These are phyloP conservation scores for Microcos paniculata DNA, from an alignment of 345 rosid genomes.

Conservation along the genomic window DNA sequence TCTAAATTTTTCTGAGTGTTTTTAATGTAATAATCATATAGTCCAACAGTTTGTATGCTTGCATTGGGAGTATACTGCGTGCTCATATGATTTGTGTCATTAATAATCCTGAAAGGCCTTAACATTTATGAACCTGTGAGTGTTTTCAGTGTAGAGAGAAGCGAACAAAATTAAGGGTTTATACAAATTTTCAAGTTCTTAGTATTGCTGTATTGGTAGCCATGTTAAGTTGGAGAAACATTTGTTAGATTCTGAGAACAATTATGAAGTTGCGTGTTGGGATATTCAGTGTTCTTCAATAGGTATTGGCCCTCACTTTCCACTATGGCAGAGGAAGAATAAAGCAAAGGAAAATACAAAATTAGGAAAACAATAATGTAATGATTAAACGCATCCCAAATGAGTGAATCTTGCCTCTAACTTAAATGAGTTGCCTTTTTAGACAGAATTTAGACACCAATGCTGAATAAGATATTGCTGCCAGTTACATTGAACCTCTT, in stretches of 20 bases:
- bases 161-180: not conserved
- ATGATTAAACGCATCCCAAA: not conserved
- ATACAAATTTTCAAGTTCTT: not conserved
- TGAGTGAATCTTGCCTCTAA: not conserved
- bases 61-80: not conserved
- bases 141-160: not conserved
- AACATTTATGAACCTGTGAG: not conserved
- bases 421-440: not conserved
- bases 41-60: not conserved
- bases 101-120: not conserved
- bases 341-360: not conserved
- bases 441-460: not conserved
- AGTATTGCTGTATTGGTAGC: not conserved
- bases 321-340: not conserved
- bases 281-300: not conserved
- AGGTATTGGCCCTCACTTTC: not conserved
- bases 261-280: not conserved
- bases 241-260: not conserved
- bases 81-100: not conserved
- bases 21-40: no score
- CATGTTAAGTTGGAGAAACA: not conserved
- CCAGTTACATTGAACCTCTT: not conserved
- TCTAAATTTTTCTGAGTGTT: no score
- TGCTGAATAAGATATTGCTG: not conserved
- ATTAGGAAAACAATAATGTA: not conserved